Base-by-base conservation (phyloP, 116 monocot species). In the Posidonia oceanica region DNA sequence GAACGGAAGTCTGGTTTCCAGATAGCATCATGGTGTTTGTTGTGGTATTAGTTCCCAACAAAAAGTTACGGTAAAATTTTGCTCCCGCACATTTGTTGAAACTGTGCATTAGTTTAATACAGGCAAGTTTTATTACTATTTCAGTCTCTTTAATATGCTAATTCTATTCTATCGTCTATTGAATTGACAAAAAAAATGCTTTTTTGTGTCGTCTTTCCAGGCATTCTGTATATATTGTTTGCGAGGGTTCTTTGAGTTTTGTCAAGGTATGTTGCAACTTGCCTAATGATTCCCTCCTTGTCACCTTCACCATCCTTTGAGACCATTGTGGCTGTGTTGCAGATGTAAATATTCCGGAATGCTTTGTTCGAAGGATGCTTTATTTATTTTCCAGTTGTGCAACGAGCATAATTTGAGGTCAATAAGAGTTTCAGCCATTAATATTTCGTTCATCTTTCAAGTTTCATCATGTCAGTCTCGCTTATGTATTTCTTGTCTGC, bases 1-100 rank as follows among this genome's bases (percentile, higher is more conserved):
- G 72, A 96, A 96, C 82, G 96, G 96, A 54, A 91, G 91, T 42
- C 76, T 91, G 64, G 84, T 81, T 63, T 91, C 86, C 83, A 84
- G 96, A 91, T 91, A 96, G 80, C 81, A 83, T 63, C 48, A 58
- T 58, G 8, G 12, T 8, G 48, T 12, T 48, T 48, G 7, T 4
- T 1, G 44, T 44, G 44, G 44, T 44, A 44, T 44, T 44, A 44
- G 44, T 48, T 48, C 12, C 48, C 48, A 39, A 39, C 37, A 36
- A 18, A 5, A n/a, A 66, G 14, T 44, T 48, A 51, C 39, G 52
- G 20, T 13, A 21, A 52, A 14, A 23, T 39, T 67, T 52, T 52
- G 44, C 51, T 68, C 11, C 68, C 23, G 23, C 8, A 52, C 15
- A 54, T 68, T 29, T 68, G 52, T 48, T 41, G 18, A 42, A 42